Percentiles rank a stretch among this genome's conserved stretches.
phyloP scores from a whole-genome alignment of 2,329 filamentous ascomycete species.

The Fusarium redolens region DNA sequence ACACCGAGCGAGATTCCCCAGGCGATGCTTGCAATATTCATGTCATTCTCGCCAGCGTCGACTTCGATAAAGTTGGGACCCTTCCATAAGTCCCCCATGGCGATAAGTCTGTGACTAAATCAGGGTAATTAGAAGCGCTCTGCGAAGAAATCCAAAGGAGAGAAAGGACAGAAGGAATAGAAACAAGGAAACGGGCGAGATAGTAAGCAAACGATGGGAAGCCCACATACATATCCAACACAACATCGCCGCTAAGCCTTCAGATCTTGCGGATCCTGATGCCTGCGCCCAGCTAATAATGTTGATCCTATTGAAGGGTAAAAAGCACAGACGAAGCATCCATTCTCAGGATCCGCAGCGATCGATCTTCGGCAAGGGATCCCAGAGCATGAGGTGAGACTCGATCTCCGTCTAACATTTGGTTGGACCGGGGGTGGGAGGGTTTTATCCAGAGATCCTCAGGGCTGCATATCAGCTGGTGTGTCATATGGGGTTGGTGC shows the following conservation, averaged over 20 bases:
- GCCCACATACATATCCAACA: slow-evolving; percentile 34
- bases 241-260: slow-evolving; percentile 19
- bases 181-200: neutral
- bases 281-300: neutral
- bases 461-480: neutral
- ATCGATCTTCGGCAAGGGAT: slow-evolving; percentile 34
- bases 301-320: slow-evolving; percentile 7
- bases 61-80: slow-evolving; percentile 22
- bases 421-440: neutral
- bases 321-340: slow-evolving; percentile 28
- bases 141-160: neutral
- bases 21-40: slow-evolving; percentile 46
- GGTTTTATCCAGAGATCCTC: neutral
- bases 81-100: slow-evolving; percentile 37
- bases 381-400: slow-evolving; percentile 2
- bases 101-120: neutral
- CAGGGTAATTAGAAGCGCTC: neutral
- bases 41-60: slow-evolving; percentile 35
- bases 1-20: slow-evolving; percentile 45
- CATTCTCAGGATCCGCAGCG: slow-evolving; percentile 37
- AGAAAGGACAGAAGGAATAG: neutral
- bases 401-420: neutral
- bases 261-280: slow-evolving; percentile 14
- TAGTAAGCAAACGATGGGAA: neutral
- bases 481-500: neutral